Evolutionary conservation across 805 yeast genomes (phyloP), one percentile per base, ranked within the genome.

Genomic region (Candida gorgasii): DNA sequence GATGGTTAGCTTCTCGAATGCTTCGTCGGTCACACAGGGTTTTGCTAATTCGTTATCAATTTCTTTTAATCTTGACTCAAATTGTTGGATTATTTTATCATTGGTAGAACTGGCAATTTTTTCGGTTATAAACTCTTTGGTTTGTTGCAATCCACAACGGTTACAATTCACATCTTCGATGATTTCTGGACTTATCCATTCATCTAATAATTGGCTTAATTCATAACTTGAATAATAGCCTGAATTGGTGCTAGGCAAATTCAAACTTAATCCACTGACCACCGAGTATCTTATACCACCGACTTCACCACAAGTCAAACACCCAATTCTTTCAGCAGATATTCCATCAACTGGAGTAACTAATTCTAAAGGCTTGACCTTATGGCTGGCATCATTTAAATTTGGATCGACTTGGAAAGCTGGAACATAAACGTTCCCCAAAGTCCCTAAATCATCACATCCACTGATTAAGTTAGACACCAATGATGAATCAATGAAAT

Each of bases 121-220:
- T 11, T 55, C 52, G 9, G 55, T 43, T 24, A 84, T 62, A 48
- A 74, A 80, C n/a, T 70, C 73, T 39, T 63, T 65, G 9, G 86
- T 82, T 45, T 81, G 82, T 20, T 62, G 61, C 50, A 92, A 70
- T 2, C 95, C 92, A 69, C 98, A 92, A 54, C 98, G 75, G 57
- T 90, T 89, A 69, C 99, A 92, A 62, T 89, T 92, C 27, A 92
- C 99, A 35, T 89, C 96, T 51, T 88, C 90, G 45, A 92, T 89
- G 16, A 86, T 79, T 58, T 92, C 99, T 29, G 90, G 87, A 43
- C 78, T 74, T 5, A 73, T 78, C 88, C 89, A 87, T 32, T 80
- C 79, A 35, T 74, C 67, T 47, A 87, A 61, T 40, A 86, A 68
- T 13, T 75, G 79, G 4, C 75, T 61, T 42, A 86, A 63, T 9